These are phyloP conservation scores for Trichomonas gallinae DNA, from an alignment of 208 protist genomes.

Conservation along the genomic window DNA sequence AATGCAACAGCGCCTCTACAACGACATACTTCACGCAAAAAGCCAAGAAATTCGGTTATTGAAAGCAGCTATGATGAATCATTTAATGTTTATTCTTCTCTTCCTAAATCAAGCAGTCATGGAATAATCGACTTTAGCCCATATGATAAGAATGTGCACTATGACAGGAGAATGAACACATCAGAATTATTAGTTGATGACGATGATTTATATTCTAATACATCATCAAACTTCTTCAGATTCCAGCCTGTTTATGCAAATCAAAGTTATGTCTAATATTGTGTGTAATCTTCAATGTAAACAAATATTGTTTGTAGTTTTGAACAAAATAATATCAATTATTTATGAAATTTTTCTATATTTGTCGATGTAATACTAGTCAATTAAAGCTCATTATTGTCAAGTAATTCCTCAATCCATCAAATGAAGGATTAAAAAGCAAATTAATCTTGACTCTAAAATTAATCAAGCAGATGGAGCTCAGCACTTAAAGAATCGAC, in stretches of 20 bases:
- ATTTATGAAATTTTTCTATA: too few species aligned
- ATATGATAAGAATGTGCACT: neutral
- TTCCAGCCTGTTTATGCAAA: neutral
- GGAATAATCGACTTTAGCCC: neutral
- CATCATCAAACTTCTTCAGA: neutral
- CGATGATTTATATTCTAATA: neutral
- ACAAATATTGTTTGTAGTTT: too few species aligned
- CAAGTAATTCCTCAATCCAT: too few species aligned
- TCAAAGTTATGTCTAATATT: too few species aligned
- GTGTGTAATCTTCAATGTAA: too few species aligned
- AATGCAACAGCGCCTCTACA: neutral
- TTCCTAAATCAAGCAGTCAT: neutral
- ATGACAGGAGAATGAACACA: neutral
- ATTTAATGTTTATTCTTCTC: neutral
- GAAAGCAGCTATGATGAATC: neutral
- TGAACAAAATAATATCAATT: too few species aligned
- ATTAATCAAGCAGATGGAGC: too few species aligned
- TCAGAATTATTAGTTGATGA: neutral
- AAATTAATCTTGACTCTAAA: too few species aligned
- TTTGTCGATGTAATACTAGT: too few species aligned
- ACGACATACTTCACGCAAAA: neutral
- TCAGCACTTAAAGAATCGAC: too few species aligned
- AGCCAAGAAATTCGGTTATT: neutral
- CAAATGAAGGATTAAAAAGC: too few species aligned
- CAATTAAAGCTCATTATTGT: too few species aligned